Conservation (phyloP, 768 basidiomycete species). For the Rubroboletus pulcherrimus region DNA sequence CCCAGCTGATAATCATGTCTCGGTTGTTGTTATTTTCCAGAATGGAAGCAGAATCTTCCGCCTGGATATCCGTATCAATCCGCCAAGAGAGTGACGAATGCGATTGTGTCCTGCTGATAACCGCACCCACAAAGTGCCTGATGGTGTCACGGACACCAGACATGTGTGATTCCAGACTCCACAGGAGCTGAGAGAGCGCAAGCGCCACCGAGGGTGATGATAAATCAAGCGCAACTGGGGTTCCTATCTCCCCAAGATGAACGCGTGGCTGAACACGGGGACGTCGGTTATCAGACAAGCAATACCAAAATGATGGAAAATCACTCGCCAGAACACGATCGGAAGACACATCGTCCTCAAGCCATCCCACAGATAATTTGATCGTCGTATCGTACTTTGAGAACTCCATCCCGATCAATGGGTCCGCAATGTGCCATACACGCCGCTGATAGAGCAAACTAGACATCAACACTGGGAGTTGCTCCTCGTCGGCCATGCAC, state of each 20-base stretch:
- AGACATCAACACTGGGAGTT: slow-evolving; percentile 6
- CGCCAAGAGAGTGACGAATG: slow-evolving; percentile 4
- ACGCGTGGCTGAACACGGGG: slow-evolving; percentile 1
- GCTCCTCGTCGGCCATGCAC: slow-evolving; percentile 7
- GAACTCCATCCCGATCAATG: slow-evolving; percentile 5
- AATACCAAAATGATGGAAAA: background rate
- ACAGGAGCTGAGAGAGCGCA: background rate
- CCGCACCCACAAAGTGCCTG: background rate
- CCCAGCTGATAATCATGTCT: slow-evolving; percentile 2
- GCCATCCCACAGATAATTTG: slow-evolving; percentile 3
- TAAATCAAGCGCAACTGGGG: background rate
- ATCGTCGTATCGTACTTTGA: slow-evolving; percentile 3
- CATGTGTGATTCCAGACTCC: background rate
- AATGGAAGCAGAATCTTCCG: background rate
- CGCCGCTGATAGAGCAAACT: slow-evolving; percentile 7
- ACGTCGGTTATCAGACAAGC: background rate
- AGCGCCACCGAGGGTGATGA: slow-evolving; percentile 2
- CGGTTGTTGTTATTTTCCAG: background rate
- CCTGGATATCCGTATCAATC: slow-evolving; percentile 1
- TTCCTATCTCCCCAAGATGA: slow-evolving; percentile 4
- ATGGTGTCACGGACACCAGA: background rate
- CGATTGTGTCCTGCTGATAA: background rate
- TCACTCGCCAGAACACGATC: slow-evolving; percentile 1
- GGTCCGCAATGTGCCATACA: slow-evolving; percentile 3
- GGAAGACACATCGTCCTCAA: background rate